phyloP scores from a whole-genome alignment of 176 grass and related monocot genomes.

The Zoysia japonica region DNA sequence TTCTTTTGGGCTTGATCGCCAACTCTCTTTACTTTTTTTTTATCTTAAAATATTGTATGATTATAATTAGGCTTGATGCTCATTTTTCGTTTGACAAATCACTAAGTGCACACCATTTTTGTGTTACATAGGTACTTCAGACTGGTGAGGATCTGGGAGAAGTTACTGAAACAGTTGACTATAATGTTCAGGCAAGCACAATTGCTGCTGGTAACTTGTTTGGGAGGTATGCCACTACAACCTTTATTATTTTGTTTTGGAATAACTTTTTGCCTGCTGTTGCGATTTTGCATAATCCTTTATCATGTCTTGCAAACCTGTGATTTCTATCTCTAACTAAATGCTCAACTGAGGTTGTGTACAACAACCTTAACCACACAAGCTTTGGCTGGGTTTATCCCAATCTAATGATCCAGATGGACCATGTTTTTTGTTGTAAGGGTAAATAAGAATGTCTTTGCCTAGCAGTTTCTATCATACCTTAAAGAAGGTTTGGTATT shows the following conservation, averaged over 20 bases:
- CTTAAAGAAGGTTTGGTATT: background rate
- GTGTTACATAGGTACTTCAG: constrained; percentile 72
- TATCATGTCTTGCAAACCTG: background rate
- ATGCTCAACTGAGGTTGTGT: background rate
- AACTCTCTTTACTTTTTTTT: background rate
- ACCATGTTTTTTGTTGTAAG: no score
- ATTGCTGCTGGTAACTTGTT: constrained; percentile 94
- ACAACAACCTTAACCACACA: background rate
- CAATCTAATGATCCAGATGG: no score
- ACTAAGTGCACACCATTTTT: constrained; percentile 13
- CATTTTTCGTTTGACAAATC: constrained; percentile 1
- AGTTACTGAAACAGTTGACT: constrained; percentile 98
- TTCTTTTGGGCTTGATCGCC: background rate
- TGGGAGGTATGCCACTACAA: constrained; percentile 62
- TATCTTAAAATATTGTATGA: constrained; percentile 5
- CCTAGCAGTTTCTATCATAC: background rate
- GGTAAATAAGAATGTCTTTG: no score
- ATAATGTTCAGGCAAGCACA: constrained; percentile 90
- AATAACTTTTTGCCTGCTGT: background rate
- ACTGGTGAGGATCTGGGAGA: constrained; percentile 96
- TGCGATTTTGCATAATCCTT: background rate
- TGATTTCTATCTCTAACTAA: background rate
- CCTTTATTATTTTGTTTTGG: constrained; percentile 6
- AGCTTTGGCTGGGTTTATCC: background rate
- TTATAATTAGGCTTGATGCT: constrained; percentile 16